phyloP scores from a whole-genome alignment of 2,329 filamentous ascomycete species.

The Leptosphaerulina australis region DNA sequence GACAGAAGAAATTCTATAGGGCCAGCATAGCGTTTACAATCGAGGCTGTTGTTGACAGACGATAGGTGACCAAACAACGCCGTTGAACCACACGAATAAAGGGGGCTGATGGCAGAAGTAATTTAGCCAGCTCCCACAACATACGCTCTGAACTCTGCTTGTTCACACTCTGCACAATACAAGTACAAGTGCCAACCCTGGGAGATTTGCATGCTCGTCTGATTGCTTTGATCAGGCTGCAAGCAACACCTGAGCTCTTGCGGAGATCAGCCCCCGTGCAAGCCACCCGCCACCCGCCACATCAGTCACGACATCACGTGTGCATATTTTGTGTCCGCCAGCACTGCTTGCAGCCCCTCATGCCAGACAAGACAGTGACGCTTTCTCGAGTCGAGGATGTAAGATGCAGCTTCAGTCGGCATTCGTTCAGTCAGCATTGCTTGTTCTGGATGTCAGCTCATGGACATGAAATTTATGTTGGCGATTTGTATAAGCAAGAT shows the following conservation, averaged over 20 bases:
- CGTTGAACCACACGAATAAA: slow-evolving; percentile 10
- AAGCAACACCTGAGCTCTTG: slow-evolving; percentile 5
- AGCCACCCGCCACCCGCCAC: slow-evolving; percentile 1
- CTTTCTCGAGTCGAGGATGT: neutral
- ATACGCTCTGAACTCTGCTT: neutral
- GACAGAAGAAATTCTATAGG: slow-evolving; percentile 22
- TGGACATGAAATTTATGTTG: too few relatives aligned
- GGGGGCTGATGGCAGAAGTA: neutral
- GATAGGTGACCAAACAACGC: slow-evolving; percentile 18
- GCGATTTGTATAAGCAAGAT: too few relatives aligned
- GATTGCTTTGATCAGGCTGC: slow-evolving; percentile 15
- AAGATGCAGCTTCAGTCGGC: neutral
- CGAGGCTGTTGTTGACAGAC: slow-evolving; percentile 10
- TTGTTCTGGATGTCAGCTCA: too few relatives aligned
- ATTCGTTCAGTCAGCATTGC: neutral
- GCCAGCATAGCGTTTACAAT: slow-evolving; percentile 31
- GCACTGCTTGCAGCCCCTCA: slow-evolving; percentile 7
- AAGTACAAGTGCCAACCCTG: slow-evolving; percentile 1
- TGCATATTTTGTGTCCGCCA: neutral
- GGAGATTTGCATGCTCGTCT: slow-evolving; percentile 7
- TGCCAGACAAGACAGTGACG: neutral
- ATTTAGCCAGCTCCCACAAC: slow-evolving; percentile 3
- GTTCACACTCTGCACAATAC: slow-evolving; percentile 6
- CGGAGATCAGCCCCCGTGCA: slow-evolving; percentile 5
- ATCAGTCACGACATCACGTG: slow-evolving; percentile 19